Evolutionary conservation across 176 grass and related monocot genomes (phyloP).

Genomic region (Themeda triandra): DNA sequence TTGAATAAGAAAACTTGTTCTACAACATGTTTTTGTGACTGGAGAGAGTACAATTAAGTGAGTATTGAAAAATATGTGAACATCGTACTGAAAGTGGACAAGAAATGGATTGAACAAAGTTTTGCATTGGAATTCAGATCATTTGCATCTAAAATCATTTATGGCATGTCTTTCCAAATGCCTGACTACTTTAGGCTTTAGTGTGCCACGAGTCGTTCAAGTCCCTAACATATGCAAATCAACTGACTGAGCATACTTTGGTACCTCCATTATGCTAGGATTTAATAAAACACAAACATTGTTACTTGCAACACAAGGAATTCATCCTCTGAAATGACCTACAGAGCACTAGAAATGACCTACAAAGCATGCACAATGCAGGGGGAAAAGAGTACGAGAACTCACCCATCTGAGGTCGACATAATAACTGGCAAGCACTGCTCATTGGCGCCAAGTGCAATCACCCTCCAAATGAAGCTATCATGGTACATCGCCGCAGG

Average conservation of each 20-base stretch:
- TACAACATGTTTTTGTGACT: background rate
- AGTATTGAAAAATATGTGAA: background rate
- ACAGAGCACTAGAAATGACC: background rate
- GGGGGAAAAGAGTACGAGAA: background rate
- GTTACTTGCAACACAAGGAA: background rate
- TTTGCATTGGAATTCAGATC: background rate
- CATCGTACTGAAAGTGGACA: background rate
- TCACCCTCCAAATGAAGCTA: conserved; percentile 89
- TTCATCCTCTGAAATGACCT: background rate
- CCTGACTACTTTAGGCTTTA: background rate
- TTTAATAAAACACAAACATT: background rate
- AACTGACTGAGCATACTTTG: background rate
- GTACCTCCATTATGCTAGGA: background rate
- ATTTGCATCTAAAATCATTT: background rate
- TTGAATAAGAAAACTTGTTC: background rate
- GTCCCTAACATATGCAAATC: background rate
- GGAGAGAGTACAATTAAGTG: background rate
- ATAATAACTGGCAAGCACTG: conserved; percentile 81
- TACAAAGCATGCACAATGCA: background rate
- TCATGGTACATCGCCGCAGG: conserved; percentile 77
- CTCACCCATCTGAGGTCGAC: conserved; percentile 82
- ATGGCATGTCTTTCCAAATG: background rate
- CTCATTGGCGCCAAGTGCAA: conserved; percentile 80
- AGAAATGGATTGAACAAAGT: background rate
- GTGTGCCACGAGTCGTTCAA: background rate